phyloP scores from a whole-genome alignment of 768 basidiomycete species.

The Neoboletus magnificus region DNA sequence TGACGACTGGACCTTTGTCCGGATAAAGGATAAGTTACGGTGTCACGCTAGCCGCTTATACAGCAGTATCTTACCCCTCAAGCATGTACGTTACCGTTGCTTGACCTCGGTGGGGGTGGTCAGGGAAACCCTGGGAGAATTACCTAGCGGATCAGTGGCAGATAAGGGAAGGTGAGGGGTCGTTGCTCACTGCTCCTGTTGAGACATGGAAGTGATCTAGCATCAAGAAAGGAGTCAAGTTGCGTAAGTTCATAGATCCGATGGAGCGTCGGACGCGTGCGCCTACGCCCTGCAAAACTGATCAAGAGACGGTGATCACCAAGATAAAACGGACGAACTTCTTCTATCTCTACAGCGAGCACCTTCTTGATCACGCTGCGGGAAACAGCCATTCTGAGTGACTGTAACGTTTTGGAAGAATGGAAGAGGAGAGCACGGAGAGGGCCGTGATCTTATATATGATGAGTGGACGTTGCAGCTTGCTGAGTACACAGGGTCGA shows the following conservation, averaged over 20 bases:
- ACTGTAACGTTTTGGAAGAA: background rate
- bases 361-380: constrained; percentile 76
- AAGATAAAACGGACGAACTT: constrained; percentile 40
- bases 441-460: background rate
- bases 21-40: background rate
- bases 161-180: background rate
- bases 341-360: constrained; percentile 68
- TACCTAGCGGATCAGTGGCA: background rate
- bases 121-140: constrained; percentile 74
- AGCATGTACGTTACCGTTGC: constrained; percentile 89
- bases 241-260: constrained; percentile 68
- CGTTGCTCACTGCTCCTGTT: constrained; percentile 57
- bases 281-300: constrained; percentile 58
- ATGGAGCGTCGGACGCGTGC: constrained; percentile 85
- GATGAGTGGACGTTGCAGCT: too few species aligned
- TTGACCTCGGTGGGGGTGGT: constrained; percentile 92
- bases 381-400: constrained; percentile 40
- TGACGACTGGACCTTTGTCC: constrained; percentile 63
- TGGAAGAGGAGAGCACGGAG: background rate
- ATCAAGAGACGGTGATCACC: background rate
- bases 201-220: constrained; percentile 76
- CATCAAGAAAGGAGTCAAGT: constrained; percentile 90
- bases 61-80: constrained; percentile 50
- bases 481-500: too few species aligned
- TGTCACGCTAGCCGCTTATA: background rate